Evolutionary conservation across 192 early-diverging fungal species (phyloP).

Genomic region (Gryganskiella cystojenkinii): DNA sequence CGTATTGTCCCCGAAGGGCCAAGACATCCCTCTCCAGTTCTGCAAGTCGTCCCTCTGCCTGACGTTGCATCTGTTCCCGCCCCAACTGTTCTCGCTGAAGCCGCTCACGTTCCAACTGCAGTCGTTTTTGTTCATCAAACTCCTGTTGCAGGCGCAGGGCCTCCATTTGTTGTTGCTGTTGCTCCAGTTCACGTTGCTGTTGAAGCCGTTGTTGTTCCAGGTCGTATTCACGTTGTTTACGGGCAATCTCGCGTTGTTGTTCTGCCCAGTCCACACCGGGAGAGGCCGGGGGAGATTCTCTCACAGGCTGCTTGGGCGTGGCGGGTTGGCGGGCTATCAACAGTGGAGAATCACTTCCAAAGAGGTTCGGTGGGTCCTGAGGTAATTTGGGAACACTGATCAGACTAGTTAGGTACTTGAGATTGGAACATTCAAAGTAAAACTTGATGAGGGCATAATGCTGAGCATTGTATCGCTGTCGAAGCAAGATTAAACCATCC

Average conservation of each 20-base stretch:
- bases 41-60: conserved; percentile 76
- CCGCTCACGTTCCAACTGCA: conserved; percentile 73
- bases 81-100: conserved; percentile 75
- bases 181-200: conserved; percentile 65
- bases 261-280: conserved; percentile 57
- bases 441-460: conserved; percentile 89
- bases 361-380: conserved; percentile 83
- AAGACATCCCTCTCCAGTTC: conserved; percentile 85
- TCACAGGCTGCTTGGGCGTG: conserved; percentile 50
- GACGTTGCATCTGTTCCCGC: conserved; percentile 83
- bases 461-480: conserved; percentile 83
- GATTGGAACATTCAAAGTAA: conserved; percentile 87
- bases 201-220: conserved; percentile 70
- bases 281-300: conserved; percentile 24
- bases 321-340: conserved; percentile 15
- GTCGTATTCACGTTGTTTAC: conserved; percentile 64
- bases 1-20: conserved; percentile 75
- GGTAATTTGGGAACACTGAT: conserved; percentile 86
- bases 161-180: conserved; percentile 57
- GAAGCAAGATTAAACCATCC: conserved; percentile 87
- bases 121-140: conserved; percentile 79
- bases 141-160: conserved; percentile 75
- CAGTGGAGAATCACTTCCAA: conserved; percentile 72
- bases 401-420: conserved; percentile 90
- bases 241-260: conserved; percentile 69